Evolutionary conservation across 768 basidiomycete genomes (phyloP).

Genomic region (Serendipita indica): DNA sequence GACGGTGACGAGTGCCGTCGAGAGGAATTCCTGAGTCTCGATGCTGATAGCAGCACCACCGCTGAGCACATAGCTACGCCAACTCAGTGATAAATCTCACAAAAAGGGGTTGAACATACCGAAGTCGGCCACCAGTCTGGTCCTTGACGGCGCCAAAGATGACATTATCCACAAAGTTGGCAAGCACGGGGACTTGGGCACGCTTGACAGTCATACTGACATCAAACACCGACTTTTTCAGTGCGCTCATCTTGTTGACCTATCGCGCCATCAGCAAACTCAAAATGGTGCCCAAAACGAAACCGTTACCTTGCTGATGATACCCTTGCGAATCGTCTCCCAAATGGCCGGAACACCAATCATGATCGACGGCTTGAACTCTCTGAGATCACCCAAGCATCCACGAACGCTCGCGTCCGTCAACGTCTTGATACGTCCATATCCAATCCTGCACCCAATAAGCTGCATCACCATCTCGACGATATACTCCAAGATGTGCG

Average conservation of each 20-base stretch:
- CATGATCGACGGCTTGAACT: slow-evolving; percentile 79
- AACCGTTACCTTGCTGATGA: slow-evolving; percentile 45
- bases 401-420: slow-evolving; percentile 87
- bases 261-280: neutral
- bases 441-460: slow-evolving; percentile 70
- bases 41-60: slow-evolving; percentile 78
- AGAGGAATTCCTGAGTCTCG: slow-evolving; percentile 88
- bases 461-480: slow-evolving; percentile 70
- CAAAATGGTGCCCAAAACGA: neutral
- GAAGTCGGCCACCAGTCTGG: slow-evolving; percentile 78
- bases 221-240: slow-evolving; percentile 69
- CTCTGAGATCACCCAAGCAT: slow-evolving; percentile 71
- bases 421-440: slow-evolving; percentile 87
- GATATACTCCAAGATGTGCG: slow-evolving; percentile 91
- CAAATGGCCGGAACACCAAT: slow-evolving; percentile 92
- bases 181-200: slow-evolving; percentile 48
- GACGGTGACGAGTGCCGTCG: slow-evolving; percentile 60
- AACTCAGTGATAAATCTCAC: slow-evolving; percentile 13
- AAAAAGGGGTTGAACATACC: slow-evolving; percentile 36
- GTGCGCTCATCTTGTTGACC: slow-evolving; percentile 46
- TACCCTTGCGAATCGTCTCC: slow-evolving; percentile 95
- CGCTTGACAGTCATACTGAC: slow-evolving; percentile 65
- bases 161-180: slow-evolving; percentile 52
- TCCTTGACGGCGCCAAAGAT: slow-evolving; percentile 64
- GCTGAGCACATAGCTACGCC: slow-evolving; percentile 26